A percentile compares a stretch with the other conserved stretches of the same genome.
These are phyloP conservation scores for Nyssa sinensis DNA, from an alignment of 148 eudicot genomes.

Conservation along the genomic window DNA sequence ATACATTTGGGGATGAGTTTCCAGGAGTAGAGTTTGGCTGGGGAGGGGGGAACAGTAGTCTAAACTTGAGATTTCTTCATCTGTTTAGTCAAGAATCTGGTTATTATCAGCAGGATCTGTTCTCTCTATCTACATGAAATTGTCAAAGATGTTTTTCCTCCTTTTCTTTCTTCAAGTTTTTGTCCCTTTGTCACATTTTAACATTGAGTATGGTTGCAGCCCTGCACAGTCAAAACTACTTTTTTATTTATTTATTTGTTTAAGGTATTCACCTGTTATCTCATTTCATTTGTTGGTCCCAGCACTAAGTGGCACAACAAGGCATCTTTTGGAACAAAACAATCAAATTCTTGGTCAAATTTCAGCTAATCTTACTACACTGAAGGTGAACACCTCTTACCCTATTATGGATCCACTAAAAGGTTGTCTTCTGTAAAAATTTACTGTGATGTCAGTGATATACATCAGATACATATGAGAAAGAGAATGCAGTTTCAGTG, in stretches of 20 bases:
- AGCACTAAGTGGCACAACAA: slow-evolving; percentile 55
- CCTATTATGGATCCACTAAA: neutral
- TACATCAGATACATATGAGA: neutral
- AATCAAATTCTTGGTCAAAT: slow-evolving; percentile 51
- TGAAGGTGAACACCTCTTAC: slow-evolving; percentile 39
- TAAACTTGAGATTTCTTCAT: neutral
- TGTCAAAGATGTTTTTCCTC: neutral
- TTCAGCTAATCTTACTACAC: slow-evolving; percentile 46
- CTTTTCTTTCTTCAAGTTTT: neutral
- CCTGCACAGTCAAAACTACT: neutral
- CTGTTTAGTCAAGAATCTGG: neutral
- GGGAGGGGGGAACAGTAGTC: neutral
- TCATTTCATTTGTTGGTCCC: slow-evolving; percentile 24
- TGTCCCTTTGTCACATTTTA: neutral
- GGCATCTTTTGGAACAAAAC: slow-evolving; percentile 68
- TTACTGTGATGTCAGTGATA: slow-evolving; percentile 5
- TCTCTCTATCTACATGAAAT: neutral
- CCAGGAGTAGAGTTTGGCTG: neutral
- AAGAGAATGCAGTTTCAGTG: neutral
- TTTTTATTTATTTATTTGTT: neutral
- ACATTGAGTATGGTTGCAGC: neutral
- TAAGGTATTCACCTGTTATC: neutral
- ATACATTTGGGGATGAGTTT: neutral
- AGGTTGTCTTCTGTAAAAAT: neutral
- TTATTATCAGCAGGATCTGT: no score